These are phyloP conservation scores for Verticillium klebahnii DNA, from an alignment of 2,329 filamentous ascomycete species.

Conservation along the genomic window DNA sequence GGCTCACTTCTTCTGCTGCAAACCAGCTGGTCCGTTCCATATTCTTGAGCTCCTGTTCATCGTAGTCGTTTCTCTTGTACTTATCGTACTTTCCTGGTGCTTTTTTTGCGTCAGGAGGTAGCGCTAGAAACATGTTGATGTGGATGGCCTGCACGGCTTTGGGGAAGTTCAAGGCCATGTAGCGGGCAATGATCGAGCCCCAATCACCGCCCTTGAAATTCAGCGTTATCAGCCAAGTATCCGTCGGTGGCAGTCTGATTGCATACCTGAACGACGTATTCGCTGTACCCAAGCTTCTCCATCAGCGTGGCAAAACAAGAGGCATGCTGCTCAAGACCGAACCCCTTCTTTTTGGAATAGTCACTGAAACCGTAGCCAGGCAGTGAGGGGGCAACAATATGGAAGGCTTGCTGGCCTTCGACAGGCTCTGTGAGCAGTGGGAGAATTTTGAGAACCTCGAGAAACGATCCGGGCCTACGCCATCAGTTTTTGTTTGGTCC, in stretches of 20 bases:
- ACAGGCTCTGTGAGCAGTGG: constrained; percentile 22
- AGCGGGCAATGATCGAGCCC: constrained; percentile 16
- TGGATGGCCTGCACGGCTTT: constrained; percentile 4
- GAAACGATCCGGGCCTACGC: constrained; percentile 28
- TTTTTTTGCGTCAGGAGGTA: background rate
- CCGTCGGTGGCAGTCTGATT: background rate
- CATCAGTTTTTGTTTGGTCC: background rate
- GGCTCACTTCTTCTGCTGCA: background rate
- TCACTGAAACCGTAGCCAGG: constrained; percentile 40
- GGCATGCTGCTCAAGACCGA: constrained; percentile 23
- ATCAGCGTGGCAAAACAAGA: constrained; percentile 31
- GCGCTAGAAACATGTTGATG: constrained; percentile 7
- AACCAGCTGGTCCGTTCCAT: background rate
- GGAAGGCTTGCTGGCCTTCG: constrained; percentile 30
- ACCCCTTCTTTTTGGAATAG: constrained; percentile 21
- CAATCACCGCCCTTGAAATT: constrained; percentile 22
- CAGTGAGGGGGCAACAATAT: constrained; percentile 39
- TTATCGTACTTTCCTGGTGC: background rate
- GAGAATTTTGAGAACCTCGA: constrained; percentile 30
- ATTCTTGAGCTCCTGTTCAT: background rate
- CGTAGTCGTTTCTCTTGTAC: background rate
- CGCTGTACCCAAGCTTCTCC: constrained; percentile 29
- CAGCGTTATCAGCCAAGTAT: background rate
- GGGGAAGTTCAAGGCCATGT: constrained; percentile 9
- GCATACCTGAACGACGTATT: constrained; percentile 18